These are phyloP conservation scores for Nicotiana otophora DNA, from an alignment of 257 asterid genomes.

Conservation along the genomic window DNA sequence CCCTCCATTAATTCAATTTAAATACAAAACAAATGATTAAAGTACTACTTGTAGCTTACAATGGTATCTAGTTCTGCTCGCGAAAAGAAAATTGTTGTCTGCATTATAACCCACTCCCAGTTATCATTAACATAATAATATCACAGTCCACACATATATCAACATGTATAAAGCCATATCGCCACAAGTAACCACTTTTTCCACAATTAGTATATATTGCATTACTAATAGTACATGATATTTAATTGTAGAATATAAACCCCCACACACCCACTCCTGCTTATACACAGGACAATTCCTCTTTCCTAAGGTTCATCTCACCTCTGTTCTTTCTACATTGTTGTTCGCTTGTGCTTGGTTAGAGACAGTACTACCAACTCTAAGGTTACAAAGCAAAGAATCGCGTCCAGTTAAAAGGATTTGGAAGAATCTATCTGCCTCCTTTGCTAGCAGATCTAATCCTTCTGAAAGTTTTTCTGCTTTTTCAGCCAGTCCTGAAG, in stretches of 20 bases:
- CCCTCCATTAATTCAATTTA: no score
- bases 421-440: conserved; percentile 67
- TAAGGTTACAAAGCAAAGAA: conserved; percentile 72
- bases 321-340: conserved; percentile 30
- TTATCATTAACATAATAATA: no score
- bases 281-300: conserved; percentile 15
- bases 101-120: no score
- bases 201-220: conserved; percentile 8
- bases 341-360: conserved; percentile 16
- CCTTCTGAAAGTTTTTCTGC: conserved; percentile 52
- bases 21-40: no score
- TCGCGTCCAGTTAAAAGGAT: conserved; percentile 70
- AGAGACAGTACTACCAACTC: conserved; percentile 35
- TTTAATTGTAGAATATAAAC: conserved; percentile 12
- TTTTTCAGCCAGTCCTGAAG: conserved; percentile 34
- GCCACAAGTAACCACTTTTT: background rate
- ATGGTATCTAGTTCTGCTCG: no score
- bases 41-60: no score
- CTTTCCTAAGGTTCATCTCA: conserved; percentile 36
- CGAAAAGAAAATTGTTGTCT: no score
- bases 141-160: background rate
- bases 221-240: background rate
- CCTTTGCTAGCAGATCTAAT: conserved; percentile 64
- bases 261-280: conserved; percentile 10
- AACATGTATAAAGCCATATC: background rate